Conservation (phyloP, 768 basidiomycete species). For the Suillus subluteus region DNA sequence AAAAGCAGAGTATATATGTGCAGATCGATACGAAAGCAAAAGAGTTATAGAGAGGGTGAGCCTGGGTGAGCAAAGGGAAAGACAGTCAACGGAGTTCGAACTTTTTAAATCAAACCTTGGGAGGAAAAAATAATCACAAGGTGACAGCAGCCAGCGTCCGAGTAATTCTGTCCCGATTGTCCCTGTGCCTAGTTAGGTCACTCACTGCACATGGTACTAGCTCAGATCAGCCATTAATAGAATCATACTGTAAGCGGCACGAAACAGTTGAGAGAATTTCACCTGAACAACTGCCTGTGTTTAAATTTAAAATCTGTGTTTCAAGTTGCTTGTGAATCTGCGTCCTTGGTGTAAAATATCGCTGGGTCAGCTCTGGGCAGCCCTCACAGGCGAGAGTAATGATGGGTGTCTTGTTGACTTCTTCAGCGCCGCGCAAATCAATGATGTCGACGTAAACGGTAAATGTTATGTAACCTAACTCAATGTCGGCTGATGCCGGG, state of each 20-base stretch:
- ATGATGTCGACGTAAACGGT: too few relatives aligned
- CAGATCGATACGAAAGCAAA: not conserved
- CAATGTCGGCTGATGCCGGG: not conserved
- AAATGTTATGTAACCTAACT: too few relatives aligned
- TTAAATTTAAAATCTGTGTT: too few relatives aligned
- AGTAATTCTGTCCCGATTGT: not conserved
- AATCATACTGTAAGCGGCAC: not conserved
- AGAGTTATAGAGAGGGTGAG: not conserved
- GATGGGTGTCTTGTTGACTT: not conserved
- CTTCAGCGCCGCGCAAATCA: not conserved
- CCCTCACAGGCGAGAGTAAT: not conserved
- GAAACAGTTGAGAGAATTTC: not conserved
- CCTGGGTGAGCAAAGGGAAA: constrained; percentile 1
- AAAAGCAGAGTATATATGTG: constrained; percentile 10
- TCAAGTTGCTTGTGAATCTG: too few relatives aligned
- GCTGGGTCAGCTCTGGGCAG: not conserved
- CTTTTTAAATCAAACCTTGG: constrained; percentile 5
- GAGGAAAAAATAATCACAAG: not conserved
- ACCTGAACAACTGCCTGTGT: too few relatives aligned
- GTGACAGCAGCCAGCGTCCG: not conserved
- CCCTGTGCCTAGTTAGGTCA: not conserved
- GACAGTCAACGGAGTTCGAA: constrained; percentile 38
- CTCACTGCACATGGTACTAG: not conserved
- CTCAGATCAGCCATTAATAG: not conserved
- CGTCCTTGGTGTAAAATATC: not conserved